Base-by-base conservation (phyloP, 768 basidiomycete species). In the Rhizopogon rudus region DNA sequence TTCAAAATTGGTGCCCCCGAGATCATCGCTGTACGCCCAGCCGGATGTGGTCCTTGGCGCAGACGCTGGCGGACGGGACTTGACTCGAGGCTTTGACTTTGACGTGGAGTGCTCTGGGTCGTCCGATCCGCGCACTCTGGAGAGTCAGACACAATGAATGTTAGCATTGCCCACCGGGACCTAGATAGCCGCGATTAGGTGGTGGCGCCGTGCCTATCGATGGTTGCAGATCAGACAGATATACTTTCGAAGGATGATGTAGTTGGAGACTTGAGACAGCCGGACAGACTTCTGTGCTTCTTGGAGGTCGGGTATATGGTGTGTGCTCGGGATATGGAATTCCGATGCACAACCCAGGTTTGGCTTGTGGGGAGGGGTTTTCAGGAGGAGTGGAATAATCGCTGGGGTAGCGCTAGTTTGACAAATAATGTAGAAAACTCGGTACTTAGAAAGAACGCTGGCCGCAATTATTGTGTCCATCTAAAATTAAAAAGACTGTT, bases 171-270 rank as follows among this genome's bases (percentile, higher is more conserved):
- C 8, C 31, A 37, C 35, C 35, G 35, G 20, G 14, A 16, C 52
- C 52, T 33, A 13, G 20, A 53, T 49, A 16, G 14, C 45, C 25
- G 20, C 43, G 51, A 52, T 52, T 52, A 22, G 51, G 44, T 25
- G 22, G 33, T 33, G 35, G 39, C 9, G 35, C 44, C 40, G 54
- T 57, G 44, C 53, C 44, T 55, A 57, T 55, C 54, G 56, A 57
- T 55, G 28, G 44, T 37, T 44, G 55, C 16, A 35, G 28, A 25
- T 39, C 31, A 31, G 35, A 22, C 31, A 54, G 35, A 56, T 54
- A 56, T 56, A 42, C 31, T 50, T 51, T 20, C 33, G 33, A 49
- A 49, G 45, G 16, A 37, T 49, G 20, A 49, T 37, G 48, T 6
- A 45, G 12, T 37, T 37, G 35, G 35, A 20, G 20, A 8, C 20